Evolutionary conservation across 2,329 filamentous ascomycete species (phyloP), one percentile per base, ranked within the genome.

Genomic region (Paraconiothyrium sp.): DNA sequence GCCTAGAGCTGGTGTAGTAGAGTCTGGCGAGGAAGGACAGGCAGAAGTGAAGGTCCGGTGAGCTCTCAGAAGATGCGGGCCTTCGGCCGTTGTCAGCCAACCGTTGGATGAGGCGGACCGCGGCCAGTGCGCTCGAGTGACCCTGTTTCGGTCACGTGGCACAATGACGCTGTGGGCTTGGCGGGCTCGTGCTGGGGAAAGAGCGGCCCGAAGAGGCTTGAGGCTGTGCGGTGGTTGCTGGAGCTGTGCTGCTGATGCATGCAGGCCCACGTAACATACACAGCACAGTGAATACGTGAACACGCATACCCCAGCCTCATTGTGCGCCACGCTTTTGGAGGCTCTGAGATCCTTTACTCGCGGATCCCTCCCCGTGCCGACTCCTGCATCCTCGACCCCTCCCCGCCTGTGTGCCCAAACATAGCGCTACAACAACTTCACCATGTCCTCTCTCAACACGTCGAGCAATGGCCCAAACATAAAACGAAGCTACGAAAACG

Each of bases 381-480:
- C 44, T 22, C 32, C 27, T 27, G 14, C 35, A 20, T 48, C 35
- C 32, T 44, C 52, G 52, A 34, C 47, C 54, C 48, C 58, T 43
- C 39, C 61, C 62, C 55, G 35, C 30, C 58, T 55, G 13, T 61
- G 10, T 54, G n/a, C 58, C 59, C 58, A 49, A 65, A 59, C 64
- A 35, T 50, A 59, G 37, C 44, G 35, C 16, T 51, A 16, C 58
- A 56, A 49, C 50, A 43, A 65, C 48, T 22, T 90, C 66, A 93
- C 89, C 62, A 97, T 98, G 92, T 90, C 85, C 61, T 78, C 93
- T 58, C 81, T 86, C 71, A 85, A 86, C 72, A 80, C 83, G 57
- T 85, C 84, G 61, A 78, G 77, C 71, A 85, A 86, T 68, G 84
- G 84, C 58, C 80, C 83, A 20, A 84, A 83, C 59, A 86, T 86